These are phyloP conservation scores for Rhodamnia rubescens DNA, from an alignment of 345 rosid species.

Conservation along the genomic window DNA sequence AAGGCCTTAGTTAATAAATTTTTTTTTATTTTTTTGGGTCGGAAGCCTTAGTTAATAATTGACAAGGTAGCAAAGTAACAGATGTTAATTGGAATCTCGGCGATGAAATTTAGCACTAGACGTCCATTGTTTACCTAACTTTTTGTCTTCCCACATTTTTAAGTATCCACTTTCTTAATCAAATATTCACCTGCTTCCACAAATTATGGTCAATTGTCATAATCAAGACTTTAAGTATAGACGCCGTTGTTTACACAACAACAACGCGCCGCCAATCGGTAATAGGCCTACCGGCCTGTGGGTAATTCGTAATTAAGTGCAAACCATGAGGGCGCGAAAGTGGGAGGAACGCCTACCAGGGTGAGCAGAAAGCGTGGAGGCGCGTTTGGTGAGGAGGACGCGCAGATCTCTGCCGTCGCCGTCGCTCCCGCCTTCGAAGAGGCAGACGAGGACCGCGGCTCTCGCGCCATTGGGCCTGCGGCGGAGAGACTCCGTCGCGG, in stretches of 20 bases:
- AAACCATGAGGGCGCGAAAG: background rate
- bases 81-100: background rate
- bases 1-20: background rate
- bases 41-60: background rate
- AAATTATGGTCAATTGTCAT: background rate
- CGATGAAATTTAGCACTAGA: background rate
- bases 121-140: background rate
- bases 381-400: constrained; percentile 46
- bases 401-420: constrained; percentile 21
- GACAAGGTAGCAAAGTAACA: background rate
- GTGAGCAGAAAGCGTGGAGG: constrained; percentile 37
- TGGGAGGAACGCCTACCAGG: constrained; percentile 13
- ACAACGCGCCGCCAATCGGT: background rate
- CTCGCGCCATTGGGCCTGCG: background rate
- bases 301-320: background rate
- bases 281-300: background rate
- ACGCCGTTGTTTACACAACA: background rate
- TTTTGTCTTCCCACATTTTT: background rate
- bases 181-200: background rate
- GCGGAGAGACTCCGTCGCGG: background rate
- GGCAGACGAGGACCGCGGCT: constrained; percentile 47
- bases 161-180: background rate
- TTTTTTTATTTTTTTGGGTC: too few relatives aligned
- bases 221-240: background rate
- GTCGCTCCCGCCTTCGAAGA: constrained; percentile 23